These are phyloP conservation scores for Mucor irregularis DNA, from an alignment of 371 early-diverging fungal species.

Conservation along the genomic window DNA sequence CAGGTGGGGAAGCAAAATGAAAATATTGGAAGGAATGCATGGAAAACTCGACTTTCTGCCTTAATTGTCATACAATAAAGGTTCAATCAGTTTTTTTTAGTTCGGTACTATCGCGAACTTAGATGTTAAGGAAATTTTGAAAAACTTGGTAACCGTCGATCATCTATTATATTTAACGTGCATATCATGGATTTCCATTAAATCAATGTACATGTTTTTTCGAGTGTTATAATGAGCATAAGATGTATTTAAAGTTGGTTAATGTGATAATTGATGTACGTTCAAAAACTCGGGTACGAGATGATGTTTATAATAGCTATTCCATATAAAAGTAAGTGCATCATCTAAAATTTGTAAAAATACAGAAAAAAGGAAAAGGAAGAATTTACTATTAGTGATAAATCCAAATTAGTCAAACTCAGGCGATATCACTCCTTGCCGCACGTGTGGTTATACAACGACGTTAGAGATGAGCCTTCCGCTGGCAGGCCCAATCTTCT, in stretches of 20 bases:
- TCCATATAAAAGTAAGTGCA: not conserved
- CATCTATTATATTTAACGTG: no score
- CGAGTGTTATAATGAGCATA: no score
- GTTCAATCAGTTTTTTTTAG: no score
- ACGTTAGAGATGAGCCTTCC: no score
- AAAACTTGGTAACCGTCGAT: no score
- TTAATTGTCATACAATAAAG: not conserved
- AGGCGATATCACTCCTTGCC: constrained; percentile 8
- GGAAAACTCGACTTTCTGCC: constrained; percentile 18
- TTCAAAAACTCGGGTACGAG: no score
- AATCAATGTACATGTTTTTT: no score
- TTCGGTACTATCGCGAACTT: not conserved
- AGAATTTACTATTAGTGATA: not conserved
- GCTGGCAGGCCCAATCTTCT: no score
- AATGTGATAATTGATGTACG: no score
- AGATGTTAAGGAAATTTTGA: not conserved
- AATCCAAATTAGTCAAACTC: not conserved
- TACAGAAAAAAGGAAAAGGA: not conserved
- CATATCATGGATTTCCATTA: no score
- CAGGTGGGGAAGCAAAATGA: not conserved
- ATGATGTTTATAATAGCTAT: not conserved
- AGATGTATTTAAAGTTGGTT: no score
- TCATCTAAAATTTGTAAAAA: not conserved
- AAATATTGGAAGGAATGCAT: constrained; percentile 2
- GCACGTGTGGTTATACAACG: constrained; percentile 7